phyloP scores from a whole-genome alignment of 805 yeast genomes.

The Wickerhamiella kurtzmanii region DNA sequence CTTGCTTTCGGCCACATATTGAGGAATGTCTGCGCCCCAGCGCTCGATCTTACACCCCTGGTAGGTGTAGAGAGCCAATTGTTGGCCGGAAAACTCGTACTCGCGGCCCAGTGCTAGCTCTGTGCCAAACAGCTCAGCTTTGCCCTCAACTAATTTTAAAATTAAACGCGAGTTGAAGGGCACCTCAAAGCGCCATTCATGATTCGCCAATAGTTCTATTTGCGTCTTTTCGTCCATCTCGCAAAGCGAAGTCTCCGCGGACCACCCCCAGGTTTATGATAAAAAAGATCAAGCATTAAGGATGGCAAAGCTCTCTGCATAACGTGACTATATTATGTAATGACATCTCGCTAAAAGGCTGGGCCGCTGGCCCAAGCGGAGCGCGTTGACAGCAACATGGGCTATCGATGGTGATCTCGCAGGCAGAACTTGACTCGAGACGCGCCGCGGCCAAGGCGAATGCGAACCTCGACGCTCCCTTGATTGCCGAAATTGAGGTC shows the following conservation, averaged over 20 bases:
- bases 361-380: too few relatives aligned
- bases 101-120: slow-evolving; percentile 67
- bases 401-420: neutral
- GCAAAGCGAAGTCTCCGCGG: too few relatives aligned
- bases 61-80: slow-evolving; percentile 43
- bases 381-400: too few relatives aligned
- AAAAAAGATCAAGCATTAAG: too few relatives aligned
- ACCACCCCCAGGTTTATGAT: too few relatives aligned
- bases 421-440: neutral
- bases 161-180: slow-evolving; percentile 37
- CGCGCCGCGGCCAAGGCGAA: too few relatives aligned
- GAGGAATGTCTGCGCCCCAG: slow-evolving; percentile 26
- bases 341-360: neutral
- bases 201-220: slow-evolving; percentile 22
- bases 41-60: slow-evolving; percentile 54
- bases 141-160: slow-evolving; percentile 48
- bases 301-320: too few relatives aligned
- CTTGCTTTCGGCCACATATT: slow-evolving; percentile 60
- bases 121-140: slow-evolving; percentile 85
- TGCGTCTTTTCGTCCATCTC: neutral
- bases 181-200: slow-evolving; percentile 72
- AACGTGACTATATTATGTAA: neutral
- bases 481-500: too few relatives aligned
- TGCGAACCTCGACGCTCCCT: too few relatives aligned
- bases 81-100: slow-evolving; percentile 42